Conservation (phyloP, 2,329 filamentous ascomycete species). For the Alternaria sp. region DNA sequence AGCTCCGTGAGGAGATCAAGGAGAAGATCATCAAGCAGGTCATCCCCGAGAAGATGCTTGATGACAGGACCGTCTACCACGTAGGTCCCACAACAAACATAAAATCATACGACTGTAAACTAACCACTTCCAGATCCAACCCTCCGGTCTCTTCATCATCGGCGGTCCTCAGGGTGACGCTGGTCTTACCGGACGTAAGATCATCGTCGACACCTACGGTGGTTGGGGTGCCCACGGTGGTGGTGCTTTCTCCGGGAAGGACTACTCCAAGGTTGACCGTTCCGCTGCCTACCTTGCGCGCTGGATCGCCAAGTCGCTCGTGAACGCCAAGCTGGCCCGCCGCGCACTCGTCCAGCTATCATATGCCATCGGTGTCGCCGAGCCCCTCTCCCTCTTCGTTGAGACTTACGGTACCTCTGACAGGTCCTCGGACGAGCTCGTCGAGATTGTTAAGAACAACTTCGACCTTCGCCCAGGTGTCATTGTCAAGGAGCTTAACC, state of each 20-base stretch:
- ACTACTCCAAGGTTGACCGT: conserved; percentile 99
- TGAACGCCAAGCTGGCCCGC: conserved; percentile 85
- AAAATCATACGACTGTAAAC: conserved; percentile 4
- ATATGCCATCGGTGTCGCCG: conserved; percentile 98
- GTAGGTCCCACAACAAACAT: conserved; percentile 59
- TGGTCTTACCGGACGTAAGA: conserved; percentile 98
- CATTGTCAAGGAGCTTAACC: conserved; percentile 95
- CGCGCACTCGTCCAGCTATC: conserved; percentile 97
- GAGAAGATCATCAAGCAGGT: conserved; percentile 97
- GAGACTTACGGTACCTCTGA: conserved; percentile 95
- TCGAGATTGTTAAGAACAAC: conserved; percentile 92
- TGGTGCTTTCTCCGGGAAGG: conserved; percentile 99
- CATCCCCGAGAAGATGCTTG: conserved; percentile 90
- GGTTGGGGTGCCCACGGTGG: conserved; percentile 99
- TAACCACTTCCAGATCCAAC: conserved; percentile 73
- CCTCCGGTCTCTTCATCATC: conserved; percentile 98
- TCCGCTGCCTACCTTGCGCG: conserved; percentile 96
- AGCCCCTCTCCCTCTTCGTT: conserved; percentile 97
- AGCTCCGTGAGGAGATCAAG: conserved; percentile 91
- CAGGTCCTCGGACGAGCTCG: conserved; percentile 90
- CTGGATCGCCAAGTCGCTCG: conserved; percentile 99
- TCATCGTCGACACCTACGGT: conserved; percentile 99
- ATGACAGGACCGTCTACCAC: conserved; percentile 95
- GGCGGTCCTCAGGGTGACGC: conserved; percentile 99
- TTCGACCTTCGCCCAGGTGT: conserved; percentile 98